Percentiles rank a stretch among this genome's conserved stretches.
phyloP scores from a whole-genome alignment of 2,329 filamentous ascomycete genomes.

The Colletotrichum abscissum region DNA sequence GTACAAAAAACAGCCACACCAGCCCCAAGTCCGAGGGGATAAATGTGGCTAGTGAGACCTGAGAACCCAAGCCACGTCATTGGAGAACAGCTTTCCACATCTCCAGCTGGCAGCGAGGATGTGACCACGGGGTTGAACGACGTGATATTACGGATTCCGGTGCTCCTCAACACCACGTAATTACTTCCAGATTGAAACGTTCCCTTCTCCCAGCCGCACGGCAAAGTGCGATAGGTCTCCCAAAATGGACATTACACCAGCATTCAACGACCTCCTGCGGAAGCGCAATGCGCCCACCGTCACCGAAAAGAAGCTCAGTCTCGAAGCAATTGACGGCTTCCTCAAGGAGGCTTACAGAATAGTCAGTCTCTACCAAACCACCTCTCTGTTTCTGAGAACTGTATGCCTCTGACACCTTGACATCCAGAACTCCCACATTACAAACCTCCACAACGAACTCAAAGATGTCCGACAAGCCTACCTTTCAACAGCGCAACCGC shows the following conservation, averaged over 20 bases:
- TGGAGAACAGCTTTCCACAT: slow-evolving; percentile 31
- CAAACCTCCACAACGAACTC: slow-evolving; percentile 82
- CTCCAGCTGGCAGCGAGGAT: neutral
- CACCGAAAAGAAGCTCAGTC: slow-evolving; percentile 50
- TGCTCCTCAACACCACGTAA: neutral
- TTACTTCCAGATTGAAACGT: neutral
- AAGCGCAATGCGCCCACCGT: slow-evolving; percentile 65
- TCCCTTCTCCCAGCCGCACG: too few species aligned
- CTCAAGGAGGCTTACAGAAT: slow-evolving; percentile 95
- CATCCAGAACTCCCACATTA: slow-evolving; percentile 83
- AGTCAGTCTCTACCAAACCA: slow-evolving; percentile 60
- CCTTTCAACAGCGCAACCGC: slow-evolving; percentile 81
- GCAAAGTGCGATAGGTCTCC: neutral
- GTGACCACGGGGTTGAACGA: neutral
- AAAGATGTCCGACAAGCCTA: slow-evolving; percentile 89
- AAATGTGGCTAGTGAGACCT: slow-evolving; percentile 2
- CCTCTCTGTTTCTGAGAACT: neutral
- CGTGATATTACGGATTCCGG: neutral
- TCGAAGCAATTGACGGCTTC: slow-evolving; percentile 80
- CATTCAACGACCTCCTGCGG: slow-evolving; percentile 76
- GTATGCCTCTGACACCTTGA: neutral
- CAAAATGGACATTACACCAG: slow-evolving; percentile 73
- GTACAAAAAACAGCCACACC: neutral
- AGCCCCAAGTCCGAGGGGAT: neutral
- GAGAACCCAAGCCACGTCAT: slow-evolving; percentile 31